Evolutionary conservation across 1,284 basidiomycete species (phyloP), one percentile per base, ranked within the genome.

Genomic region (Ceratobasidium sp.): DNA sequence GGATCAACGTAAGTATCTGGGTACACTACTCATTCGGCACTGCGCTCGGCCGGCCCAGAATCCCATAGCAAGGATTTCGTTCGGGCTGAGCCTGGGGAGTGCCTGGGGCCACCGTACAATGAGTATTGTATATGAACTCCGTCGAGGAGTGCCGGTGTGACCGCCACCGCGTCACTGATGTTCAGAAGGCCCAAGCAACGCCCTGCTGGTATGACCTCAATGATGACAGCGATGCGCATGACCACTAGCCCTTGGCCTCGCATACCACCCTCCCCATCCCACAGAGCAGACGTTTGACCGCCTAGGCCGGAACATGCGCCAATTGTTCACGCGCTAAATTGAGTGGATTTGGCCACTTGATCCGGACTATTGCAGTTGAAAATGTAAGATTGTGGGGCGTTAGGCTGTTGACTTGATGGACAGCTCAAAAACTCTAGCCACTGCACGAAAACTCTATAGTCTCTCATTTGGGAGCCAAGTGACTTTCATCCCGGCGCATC

Each of bases 91-190:
- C n/a, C n/a, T n/a, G n/a, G n/a, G n/a, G n/a, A n/a, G n/a, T n/a
- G n/a, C n/a, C n/a, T n/a, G n/a, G n/a, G n/a, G n/a, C n/a, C n/a
- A n/a, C n/a, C n/a, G n/a, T n/a, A n/a, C n/a, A n/a, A n/a, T n/a
- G n/a, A n/a, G n/a, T n/a, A n/a, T n/a, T n/a, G n/a, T n/a, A 40
- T 40, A 40, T 40, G 38, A 40, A 8, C 38, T 40, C 38, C 38
- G 38, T 40, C 38, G 38, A 40, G 38, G 10, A 8, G 10, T 8
- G 17, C 38, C 17, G 17, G 17, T 8, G 8, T 6, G 13, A 15
- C 22, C 17, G 13, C 17, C 29, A n/a, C 17, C 55, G 55, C 47
- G 47, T 52, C 60, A 64, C 35, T 32, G 60, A 64, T 52, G 7
- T 49, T 27, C 43, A 52, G 49, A 53, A 13, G 49, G 13, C 35